Conservation (phyloP, 345 rosid genomes). For the Fremontodendron californicum region DNA sequence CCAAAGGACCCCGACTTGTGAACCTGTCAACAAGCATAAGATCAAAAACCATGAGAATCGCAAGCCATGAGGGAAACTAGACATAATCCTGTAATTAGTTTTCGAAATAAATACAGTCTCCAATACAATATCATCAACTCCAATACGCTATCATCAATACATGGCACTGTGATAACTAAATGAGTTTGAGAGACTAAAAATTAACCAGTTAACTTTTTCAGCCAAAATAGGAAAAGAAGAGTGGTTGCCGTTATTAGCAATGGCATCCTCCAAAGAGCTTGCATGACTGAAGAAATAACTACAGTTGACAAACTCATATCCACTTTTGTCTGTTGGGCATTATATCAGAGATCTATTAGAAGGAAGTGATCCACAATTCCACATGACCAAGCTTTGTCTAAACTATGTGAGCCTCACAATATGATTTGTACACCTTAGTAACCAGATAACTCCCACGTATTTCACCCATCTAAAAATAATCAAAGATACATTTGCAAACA, state of each 20-base stretch:
- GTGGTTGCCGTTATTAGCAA: neutral
- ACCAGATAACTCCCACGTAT: neutral
- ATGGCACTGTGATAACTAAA: neutral
- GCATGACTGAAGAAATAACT: neutral
- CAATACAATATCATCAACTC: neutral
- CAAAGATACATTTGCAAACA: neutral
- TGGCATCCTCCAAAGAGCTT: neutral
- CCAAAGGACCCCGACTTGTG: conserved; percentile 86
- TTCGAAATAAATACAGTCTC: neutral
- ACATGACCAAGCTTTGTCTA: neutral
- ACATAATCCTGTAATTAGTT: neutral
- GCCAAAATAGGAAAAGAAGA: neutral
- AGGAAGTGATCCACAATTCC: neutral
- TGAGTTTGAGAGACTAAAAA: neutral
- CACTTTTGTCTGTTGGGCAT: neutral
- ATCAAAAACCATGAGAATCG: neutral
- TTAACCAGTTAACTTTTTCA: neutral
- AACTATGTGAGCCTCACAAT: neutral
- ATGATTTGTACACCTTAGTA: neutral
- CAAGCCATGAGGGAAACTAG: neutral
- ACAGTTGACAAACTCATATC: neutral
- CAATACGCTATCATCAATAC: neutral
- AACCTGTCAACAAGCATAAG: conserved; percentile 47
- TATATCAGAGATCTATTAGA: neutral
- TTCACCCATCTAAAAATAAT: neutral